Base-by-base conservation (phyloP, 2,329 filamentous ascomycete species). In the Emmonsiellopsis sp. region DNA sequence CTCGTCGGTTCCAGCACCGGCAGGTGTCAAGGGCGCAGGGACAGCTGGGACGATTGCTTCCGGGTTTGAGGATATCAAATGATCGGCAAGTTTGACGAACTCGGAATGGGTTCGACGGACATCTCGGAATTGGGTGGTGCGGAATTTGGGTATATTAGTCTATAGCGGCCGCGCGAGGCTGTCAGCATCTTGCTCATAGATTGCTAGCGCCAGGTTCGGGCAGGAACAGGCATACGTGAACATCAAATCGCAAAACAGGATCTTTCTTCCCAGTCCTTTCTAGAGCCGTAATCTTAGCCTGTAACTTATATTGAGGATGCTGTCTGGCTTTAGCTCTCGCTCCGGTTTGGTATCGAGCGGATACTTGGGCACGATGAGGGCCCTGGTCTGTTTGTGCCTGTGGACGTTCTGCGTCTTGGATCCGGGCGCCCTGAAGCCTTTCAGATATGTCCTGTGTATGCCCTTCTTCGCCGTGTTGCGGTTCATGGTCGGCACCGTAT, bases 141-240 rank as follows among this genome's bases (percentile, higher is more conserved):
- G 84, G 71, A 96, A 98, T 62, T 92, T 92, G 51, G 92, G 91
- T n/a, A 98, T 86, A 72, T 98, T 98, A 60, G 93, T 98, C 93
- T 98, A 56, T 27, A 46, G 42, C 13, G 46, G 14, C 21, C 6
- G 39, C 39, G 31, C 5, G 8, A 33, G 5, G 37, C 21, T 33
- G 46, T 21, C 33, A 40, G 27, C 21, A 27, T 27, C 21, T 5
- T 27, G 21, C 21, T 27, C 3, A 27, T 27, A 27, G 3, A 27
- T 27, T 3, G 21, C 21, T 27, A 27, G 21, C 21, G 21, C 21
- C 21, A n/a, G 17, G 17, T 44, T 4, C 9, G 9, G 49, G 46
- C 42, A 52, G n/a, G 21, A 17, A 32, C 14, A 49, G 50, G 67
- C 85, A 67, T 84, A 97, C 93, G 72, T 98, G 89, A 58, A 97